Evolutionary conservation across 2,329 filamentous ascomycete genomes (phyloP).

Genomic region (Penicillium sp.): DNA sequence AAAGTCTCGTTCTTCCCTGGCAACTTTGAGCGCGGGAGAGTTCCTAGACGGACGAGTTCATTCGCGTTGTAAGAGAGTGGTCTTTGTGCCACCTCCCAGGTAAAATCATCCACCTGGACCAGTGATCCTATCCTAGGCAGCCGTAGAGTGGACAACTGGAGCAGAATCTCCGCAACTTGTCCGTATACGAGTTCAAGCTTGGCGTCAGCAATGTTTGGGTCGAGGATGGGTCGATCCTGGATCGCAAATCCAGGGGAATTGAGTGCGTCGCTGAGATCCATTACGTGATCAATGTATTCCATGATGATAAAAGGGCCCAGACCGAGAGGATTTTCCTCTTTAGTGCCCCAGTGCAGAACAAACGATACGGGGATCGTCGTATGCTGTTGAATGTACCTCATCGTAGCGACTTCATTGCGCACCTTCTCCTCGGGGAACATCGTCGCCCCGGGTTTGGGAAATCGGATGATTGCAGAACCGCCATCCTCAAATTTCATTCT

Average conservation of each 20-base stretch:
- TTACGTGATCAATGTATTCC: neutral
- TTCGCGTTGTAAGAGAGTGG: constrained; percentile 34
- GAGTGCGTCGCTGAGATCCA: constrained; percentile 4
- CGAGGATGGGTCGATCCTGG: constrained; percentile 8
- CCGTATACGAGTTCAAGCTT: constrained; percentile 25
- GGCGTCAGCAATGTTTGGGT: constrained; percentile 30
- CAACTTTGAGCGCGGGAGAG: constrained; percentile 15
- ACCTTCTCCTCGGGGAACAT: no score
- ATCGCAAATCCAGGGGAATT: constrained; percentile 4
- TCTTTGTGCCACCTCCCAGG: constrained; percentile 1
- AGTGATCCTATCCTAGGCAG: constrained; percentile 3
- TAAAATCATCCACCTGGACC: neutral
- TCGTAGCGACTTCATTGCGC: no score
- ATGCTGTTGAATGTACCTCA: no score
- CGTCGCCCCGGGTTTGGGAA: no score
- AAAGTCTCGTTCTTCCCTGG: constrained; percentile 1
- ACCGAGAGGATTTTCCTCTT: no score
- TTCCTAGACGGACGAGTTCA: constrained; percentile 27
- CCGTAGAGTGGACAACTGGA: constrained; percentile 3
- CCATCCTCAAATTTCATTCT: no score
- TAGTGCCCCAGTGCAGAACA: no score
- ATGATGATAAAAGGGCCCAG: no score
- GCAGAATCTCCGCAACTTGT: constrained; percentile 4
- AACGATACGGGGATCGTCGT: no score
- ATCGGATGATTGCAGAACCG: no score